phyloP scores from a whole-genome alignment of 345 rosid genomes.

The Aurinia saxatilis region DNA sequence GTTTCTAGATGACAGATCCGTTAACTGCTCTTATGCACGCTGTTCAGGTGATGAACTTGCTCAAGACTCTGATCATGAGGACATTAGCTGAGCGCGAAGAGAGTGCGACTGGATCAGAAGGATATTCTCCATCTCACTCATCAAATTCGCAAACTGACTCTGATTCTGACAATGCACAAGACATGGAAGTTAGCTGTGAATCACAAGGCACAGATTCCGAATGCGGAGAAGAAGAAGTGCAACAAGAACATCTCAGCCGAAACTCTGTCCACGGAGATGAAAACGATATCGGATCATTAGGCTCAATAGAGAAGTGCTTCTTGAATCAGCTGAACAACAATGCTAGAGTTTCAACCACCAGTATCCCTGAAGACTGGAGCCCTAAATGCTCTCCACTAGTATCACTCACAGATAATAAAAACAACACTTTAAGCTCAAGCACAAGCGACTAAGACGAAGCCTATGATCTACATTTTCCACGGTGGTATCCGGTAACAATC shows the following conservation, averaged over 20 bases:
- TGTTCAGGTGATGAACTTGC: slow-evolving; percentile 97
- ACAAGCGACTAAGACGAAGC: slow-evolving; percentile 26
- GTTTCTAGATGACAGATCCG: slow-evolving; percentile 81
- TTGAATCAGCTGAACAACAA: slow-evolving; percentile 40
- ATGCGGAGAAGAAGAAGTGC: slow-evolving; percentile 24
- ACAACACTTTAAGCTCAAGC: slow-evolving; percentile 14
- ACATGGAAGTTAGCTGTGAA: slow-evolving; percentile 74
- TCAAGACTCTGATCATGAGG: slow-evolving; percentile 65
- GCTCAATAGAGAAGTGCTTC: slow-evolving; percentile 67
- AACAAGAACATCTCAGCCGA: slow-evolving; percentile 31
- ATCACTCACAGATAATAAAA: slow-evolving; percentile 6
- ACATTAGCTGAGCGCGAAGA: slow-evolving; percentile 68
- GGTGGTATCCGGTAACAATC: not conserved
- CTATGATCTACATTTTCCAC: slow-evolving; percentile 14
- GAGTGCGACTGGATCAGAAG: slow-evolving; percentile 40
- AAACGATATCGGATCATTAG: slow-evolving; percentile 44
- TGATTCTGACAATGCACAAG: slow-evolving; percentile 62
- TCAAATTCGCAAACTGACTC: slow-evolving; percentile 48
- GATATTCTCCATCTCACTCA: slow-evolving; percentile 63
- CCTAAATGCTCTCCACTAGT: slow-evolving; percentile 17
- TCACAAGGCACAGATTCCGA: slow-evolving; percentile 52
- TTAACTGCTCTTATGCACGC: slow-evolving; percentile 93
- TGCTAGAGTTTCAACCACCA: slow-evolving; percentile 23
- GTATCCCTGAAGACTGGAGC: slow-evolving; percentile 24
- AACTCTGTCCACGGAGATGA: slow-evolving; percentile 32